Evolutionary conservation across 192 early-diverging fungal species (phyloP), one percentile per base, ranked within the genome.

Genomic region (Chytriomyces sp.): DNA sequence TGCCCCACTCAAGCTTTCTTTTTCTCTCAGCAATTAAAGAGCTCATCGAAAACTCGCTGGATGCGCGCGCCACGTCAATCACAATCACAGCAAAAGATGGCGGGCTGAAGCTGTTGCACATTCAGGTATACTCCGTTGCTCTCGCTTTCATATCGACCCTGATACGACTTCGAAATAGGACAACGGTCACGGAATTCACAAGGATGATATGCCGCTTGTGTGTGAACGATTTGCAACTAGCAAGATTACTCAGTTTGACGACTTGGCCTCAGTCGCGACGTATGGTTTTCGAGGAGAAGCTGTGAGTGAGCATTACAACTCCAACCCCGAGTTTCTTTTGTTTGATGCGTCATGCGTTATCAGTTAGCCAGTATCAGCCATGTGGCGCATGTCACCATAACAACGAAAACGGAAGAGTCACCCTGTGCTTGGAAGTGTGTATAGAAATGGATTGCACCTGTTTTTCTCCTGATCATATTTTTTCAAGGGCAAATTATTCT

Each of bases 281-380:
- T 97, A 93, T 86, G 98, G 98, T 0, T 99, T 99, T 79, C 89
- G 98, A 50, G 98, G 98, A 13, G 97, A 99, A 79, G 97, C 97
- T 6, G 69, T 72, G 13, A 26, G 35, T 11, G 24, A 23, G 18
- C 18, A 23, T 64, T 26, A 4, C 1, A 23, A 23, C 1, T 28
- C 63, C 18, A 11, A 13, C 46, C 13, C 5, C 44, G 28, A 49
- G 10, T 67, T 44, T 9, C 47, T n/a, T 28, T 5, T 76, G 9
- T 13, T 18, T n/a, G 5, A 76, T 20, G 5, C 11, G 11, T 65
- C 11, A 57, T 5, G 23, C 67, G 50, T 65, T 78, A 2, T 20
- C 48, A 72, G 69, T 82, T 99, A 65, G 98, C 98, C 0, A 97
- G 95, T 82, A 96, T 99, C 72, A 94, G 93, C 64, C 95, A 97